These are phyloP conservation scores for Trichoderma koningiopsis DNA, from an alignment of 2,329 filamentous ascomycete species.

Conservation along the genomic window DNA sequence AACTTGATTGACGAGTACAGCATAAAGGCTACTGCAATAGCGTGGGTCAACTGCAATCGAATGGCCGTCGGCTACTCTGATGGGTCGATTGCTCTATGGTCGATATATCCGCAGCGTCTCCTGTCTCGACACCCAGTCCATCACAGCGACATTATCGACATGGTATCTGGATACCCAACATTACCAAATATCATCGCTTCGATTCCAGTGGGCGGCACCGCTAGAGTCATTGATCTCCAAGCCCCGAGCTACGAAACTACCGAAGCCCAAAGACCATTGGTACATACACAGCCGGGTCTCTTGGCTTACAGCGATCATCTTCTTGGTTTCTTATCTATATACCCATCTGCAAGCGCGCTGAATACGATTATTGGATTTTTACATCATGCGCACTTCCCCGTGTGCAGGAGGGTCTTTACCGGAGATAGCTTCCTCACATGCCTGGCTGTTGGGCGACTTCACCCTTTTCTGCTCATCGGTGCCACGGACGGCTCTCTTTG, in stretches of 20 bases:
- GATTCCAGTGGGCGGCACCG: conserved; percentile 55
- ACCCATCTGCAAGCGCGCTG: conserved; percentile 55
- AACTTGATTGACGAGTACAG: conserved; percentile 50
- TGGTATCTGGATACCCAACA: conserved; percentile 59
- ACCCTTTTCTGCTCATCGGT: conserved; percentile 58
- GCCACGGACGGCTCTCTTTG: conserved; percentile 57
- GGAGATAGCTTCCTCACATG: conserved; percentile 54
- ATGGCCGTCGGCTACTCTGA: conserved; percentile 59
- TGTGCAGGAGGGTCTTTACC: conserved; percentile 55
- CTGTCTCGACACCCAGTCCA: conserved; percentile 58
- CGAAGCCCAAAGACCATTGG: conserved; percentile 53
- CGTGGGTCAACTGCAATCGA: conserved; percentile 59
- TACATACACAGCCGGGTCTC: conserved; percentile 56
- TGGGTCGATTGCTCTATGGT: conserved; percentile 60
- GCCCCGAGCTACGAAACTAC: conserved; percentile 56
- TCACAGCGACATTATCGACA: conserved; percentile 55
- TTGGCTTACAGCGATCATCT: conserved; percentile 59
- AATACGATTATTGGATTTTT: conserved; percentile 57
- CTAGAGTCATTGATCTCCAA: conserved; percentile 55
- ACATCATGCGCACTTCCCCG: conserved; percentile 55
- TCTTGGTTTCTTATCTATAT: conserved; percentile 55
- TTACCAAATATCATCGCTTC: conserved; percentile 59
- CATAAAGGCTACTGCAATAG: conserved; percentile 54
- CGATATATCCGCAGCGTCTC: conserved; percentile 51
- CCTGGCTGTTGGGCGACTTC: conserved; percentile 51